phyloP scores from a whole-genome alignment of 768 basidiomycete species.

The Suillus plorans region DNA sequence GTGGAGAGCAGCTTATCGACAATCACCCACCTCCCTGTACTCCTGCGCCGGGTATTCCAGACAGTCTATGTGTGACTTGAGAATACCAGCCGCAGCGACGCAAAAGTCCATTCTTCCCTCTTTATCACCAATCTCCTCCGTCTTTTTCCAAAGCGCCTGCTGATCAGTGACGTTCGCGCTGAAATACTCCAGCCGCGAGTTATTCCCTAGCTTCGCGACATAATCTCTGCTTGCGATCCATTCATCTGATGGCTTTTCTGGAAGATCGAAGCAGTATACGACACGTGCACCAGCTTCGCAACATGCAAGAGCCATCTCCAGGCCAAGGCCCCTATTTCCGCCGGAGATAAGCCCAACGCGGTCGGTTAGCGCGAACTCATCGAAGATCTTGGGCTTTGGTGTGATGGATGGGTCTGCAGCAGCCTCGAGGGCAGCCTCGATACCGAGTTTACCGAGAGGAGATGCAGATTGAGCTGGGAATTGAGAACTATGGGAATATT shows the following conservation, averaged over 20 bases:
- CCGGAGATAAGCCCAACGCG: slow-evolving; percentile 65
- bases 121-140: slow-evolving; percentile 58
- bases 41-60: slow-evolving; percentile 63
- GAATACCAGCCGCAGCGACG: slow-evolving; percentile 75
- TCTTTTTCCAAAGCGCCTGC: slow-evolving; percentile 53
- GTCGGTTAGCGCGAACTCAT: slow-evolving; percentile 56
- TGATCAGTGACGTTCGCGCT: slow-evolving; percentile 67
- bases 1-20: too few species aligned
- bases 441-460: slow-evolving; percentile 61
- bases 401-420: slow-evolving; percentile 33
- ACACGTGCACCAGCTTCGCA: slow-evolving; percentile 71
- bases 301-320: slow-evolving; percentile 80
- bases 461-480: slow-evolving; percentile 44
- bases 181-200: slow-evolving; percentile 57
- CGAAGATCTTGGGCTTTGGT: slow-evolving; percentile 52
- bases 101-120: slow-evolving; percentile 76
- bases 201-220: slow-evolving; percentile 44
- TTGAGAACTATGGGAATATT: slow-evolving; percentile 6
- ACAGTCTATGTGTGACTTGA: slow-evolving; percentile 59
- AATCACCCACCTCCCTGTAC: slow-evolving; percentile 54
- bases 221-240: slow-evolving; percentile 56
- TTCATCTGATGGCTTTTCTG: slow-evolving; percentile 53
- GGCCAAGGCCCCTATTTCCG: slow-evolving; percentile 68
- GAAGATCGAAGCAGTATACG: slow-evolving; percentile 70
- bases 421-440: slow-evolving; percentile 53